These are phyloP conservation scores for Dryadomyces quercus-mongolicae DNA, from an alignment of 2,329 filamentous ascomycete species.

Conservation along the genomic window DNA sequence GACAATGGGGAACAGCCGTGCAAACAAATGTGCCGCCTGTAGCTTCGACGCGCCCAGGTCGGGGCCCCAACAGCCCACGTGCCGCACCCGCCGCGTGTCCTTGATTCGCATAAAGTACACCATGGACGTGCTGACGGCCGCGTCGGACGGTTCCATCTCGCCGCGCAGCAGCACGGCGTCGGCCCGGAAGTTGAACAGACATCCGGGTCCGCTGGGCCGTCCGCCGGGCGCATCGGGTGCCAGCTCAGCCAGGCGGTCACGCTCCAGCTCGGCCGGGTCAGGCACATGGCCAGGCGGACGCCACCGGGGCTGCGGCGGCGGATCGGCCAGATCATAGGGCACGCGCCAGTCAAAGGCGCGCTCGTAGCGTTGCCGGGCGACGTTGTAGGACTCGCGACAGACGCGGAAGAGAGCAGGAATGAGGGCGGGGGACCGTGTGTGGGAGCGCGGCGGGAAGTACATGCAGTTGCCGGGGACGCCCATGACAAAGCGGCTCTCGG, in stretches of 20 bases:
- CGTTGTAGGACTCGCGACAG: slow-evolving; percentile 27
- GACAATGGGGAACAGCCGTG: slow-evolving; percentile 33
- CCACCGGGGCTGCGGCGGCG: slow-evolving; percentile 16
- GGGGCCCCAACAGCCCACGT: slow-evolving; percentile 30
- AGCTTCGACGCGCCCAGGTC: slow-evolving; percentile 30
- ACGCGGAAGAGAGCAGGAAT: slow-evolving; percentile 31
- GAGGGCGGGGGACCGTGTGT: slow-evolving; percentile 4
- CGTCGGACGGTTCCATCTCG: slow-evolving; percentile 34
- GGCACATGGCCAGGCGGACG: background rate
- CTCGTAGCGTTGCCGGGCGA: slow-evolving; percentile 31
- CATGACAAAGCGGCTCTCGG: background rate
- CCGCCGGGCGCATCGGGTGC: slow-evolving; percentile 22
- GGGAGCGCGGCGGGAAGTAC: background rate
- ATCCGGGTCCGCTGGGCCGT: slow-evolving; percentile 4
- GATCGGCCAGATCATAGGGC: slow-evolving; percentile 16
- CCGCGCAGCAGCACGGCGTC: slow-evolving; percentile 36
- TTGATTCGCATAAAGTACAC: slow-evolving; percentile 32
- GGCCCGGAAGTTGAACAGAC: slow-evolving; percentile 34
- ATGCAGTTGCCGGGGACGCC: slow-evolving; percentile 1
- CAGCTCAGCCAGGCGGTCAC: background rate
- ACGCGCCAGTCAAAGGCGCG: slow-evolving; percentile 34
- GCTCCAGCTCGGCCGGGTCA: too few relatives aligned
- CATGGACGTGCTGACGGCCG: slow-evolving; percentile 34
- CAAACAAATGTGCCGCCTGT: slow-evolving; percentile 32
- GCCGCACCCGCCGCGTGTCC: slow-evolving; percentile 30